These are phyloP conservation scores for Aspergillus texensis DNA, from an alignment of 2,329 filamentous ascomycete species.

Conservation along the genomic window DNA sequence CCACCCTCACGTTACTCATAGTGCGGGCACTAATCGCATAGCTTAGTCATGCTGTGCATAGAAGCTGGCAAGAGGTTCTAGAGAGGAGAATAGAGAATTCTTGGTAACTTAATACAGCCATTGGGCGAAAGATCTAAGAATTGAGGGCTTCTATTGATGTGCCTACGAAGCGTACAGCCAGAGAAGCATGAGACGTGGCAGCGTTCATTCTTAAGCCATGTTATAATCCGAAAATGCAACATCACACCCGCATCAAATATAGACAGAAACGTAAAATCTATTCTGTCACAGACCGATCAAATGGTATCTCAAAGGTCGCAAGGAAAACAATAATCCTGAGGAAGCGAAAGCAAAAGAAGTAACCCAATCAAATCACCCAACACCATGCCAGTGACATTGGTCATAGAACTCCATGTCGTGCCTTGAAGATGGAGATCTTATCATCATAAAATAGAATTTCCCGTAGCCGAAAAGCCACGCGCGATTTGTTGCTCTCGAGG, in stretches of 20 bases:
- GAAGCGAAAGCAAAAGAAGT: not conserved
- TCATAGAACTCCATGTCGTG: slow-evolving; percentile 62
- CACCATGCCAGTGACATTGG: slow-evolving; percentile 7
- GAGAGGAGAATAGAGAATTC: no score
- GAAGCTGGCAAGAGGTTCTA: no score
- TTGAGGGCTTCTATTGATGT: not conserved
- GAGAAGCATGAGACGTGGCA: not conserved
- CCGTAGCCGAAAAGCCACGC: slow-evolving; percentile 62
- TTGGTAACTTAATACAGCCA: not conserved
- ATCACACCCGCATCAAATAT: not conserved
- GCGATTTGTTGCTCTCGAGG: slow-evolving; percentile 41
- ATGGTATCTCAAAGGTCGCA: slow-evolving; percentile 20
- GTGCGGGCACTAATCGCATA: not conserved
- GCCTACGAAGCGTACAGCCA: not conserved
- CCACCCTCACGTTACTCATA: not conserved
- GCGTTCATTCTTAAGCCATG: not conserved
- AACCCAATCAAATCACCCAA: slow-evolving; percentile 8
- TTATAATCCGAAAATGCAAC: not conserved
- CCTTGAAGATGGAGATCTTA: slow-evolving; percentile 78
- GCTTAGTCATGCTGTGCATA: not conserved
- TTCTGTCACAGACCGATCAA: not conserved
- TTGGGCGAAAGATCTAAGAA: not conserved
- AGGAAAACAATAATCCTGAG: not conserved
- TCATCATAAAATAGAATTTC: slow-evolving; percentile 87
- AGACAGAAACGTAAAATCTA: not conserved